Evolutionary conservation across 805 yeast genomes (phyloP), one percentile per base, ranked within the genome.

Genomic region (Starmerella tilneyi): DNA sequence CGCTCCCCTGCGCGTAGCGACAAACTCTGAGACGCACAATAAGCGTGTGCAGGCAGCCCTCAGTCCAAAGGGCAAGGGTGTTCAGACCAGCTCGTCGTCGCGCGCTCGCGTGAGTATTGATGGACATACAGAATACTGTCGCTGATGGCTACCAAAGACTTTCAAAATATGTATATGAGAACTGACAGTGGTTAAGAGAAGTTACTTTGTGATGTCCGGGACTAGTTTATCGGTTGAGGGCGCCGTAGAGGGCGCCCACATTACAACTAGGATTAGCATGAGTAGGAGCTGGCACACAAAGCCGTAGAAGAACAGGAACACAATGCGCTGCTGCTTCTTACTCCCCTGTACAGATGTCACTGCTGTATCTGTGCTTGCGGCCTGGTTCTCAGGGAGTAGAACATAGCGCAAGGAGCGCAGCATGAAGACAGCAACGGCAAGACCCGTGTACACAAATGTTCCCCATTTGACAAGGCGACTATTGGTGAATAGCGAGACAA

Each of bases 221-320:
- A 2, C 17, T 30, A 22, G 21, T 21, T n/a, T n/a, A n/a, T n/a
- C n/a, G n/a, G n/a, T n/a, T n/a, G n/a, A n/a, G 11, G 12, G 28
- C n/a, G n/a, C n/a, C n/a, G n/a, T n/a, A n/a, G n/a, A n/a, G n/a
- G n/a, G n/a, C 19, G 35, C 15, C 19, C 22, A 23, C 17, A 4
- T 9, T 23, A 23, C 41, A 12, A 64, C 64, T 76, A 88, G 76
- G 48, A 81, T 66, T 79, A 89, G 79, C 67, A 86, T 76, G 44
- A 84, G 67, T 16, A 77, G 58, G 19, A 82, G 74, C 67, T 89
- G 97, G 58, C 86, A 71, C 13, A 83, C 70, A 56, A 85, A 84
- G 8, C 94, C 79, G 63, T 89, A 89, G 33, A 81, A 69, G 57
- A 89, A 86, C 52, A 89, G 67, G 60, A 83, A 89, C 58, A 89